Evolutionary conservation across 2,329 filamentous ascomycete species (phyloP), one percentile per base, ranked within the genome.

Genomic region (Aspergillus piperis): DNA sequence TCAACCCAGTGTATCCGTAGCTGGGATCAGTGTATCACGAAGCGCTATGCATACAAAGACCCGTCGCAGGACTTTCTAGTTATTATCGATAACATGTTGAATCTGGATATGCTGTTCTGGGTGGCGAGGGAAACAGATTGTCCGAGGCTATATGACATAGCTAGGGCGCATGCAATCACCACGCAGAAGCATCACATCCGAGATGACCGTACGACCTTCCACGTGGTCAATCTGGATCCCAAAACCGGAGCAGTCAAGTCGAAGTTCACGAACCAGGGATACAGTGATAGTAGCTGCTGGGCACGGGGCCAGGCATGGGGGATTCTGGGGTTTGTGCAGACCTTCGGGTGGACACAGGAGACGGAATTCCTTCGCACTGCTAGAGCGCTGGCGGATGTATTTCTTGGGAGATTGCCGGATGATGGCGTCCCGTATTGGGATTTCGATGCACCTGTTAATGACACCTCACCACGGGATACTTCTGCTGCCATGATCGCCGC

Each of bases 371-470:
- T 72, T 8, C 64, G 74, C 0, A 81, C 81, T 2, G 77, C 82
- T 0, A 75, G 77, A 3, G 75, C 75, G 0, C 70, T 80, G 41
- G 81, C 80, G 0, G 72, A 81, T 30, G 81, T 80, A 59, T 84
- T 84, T 61, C 63, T 83, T 2, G 53, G 67, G 0, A 69, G 78
- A 0, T 67, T 84, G 17, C 72, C 76, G 0, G 68, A 70, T 2
- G 74, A 73, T 15, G 66, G 72, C 0, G 77, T 83, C 0, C 81
- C 82, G 0, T 73, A 76, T 2, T 84, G 81, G 82, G 82, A 84
- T 57, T 84, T 83, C 48, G 78, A 84, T 60, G 82, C 82, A 0
- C 82, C 82, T 52, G 68, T 70, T 1, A 57, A 50, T 0, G 48
- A 38, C 0, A 15, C 15, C 0, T 60, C 54, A 15, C 70, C 42